Evolutionary conservation across 2,329 filamentous ascomycete species (phyloP).

Genomic region (Pseudocercospora ulei): DNA sequence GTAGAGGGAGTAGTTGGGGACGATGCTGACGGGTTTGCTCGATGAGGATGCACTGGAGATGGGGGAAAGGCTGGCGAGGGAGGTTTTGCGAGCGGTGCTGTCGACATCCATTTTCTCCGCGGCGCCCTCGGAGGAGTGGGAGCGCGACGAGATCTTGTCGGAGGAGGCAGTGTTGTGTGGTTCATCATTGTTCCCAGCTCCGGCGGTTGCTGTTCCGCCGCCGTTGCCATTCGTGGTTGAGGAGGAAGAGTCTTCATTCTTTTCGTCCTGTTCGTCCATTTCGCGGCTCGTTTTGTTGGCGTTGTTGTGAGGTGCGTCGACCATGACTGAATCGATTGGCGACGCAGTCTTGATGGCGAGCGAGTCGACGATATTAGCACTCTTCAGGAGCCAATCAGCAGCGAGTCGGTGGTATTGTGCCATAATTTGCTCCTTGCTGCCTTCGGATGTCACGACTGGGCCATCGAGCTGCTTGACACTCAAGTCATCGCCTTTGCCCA

Average conservation of each 20-base stretch:
- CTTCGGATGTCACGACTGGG: conserved; percentile 37
- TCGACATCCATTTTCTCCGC: conserved; percentile 24
- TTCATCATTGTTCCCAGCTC: not conserved
- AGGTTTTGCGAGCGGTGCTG: conserved; percentile 13
- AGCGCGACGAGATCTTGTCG: conserved; percentile 17
- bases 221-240: too few species aligned
- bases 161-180: conserved; percentile 8
- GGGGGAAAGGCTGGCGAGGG: conserved; percentile 14
- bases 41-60: conserved; percentile 14
- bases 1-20: conserved; percentile 71
- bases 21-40: conserved; percentile 58
- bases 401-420: conserved; percentile 52
- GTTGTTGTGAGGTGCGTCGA: too few species aligned
- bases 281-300: conserved; percentile 14
- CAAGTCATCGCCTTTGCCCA: conserved; percentile 47
- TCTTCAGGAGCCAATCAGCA: conserved; percentile 62
- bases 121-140: conserved; percentile 10
- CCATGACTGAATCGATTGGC: conserved; percentile 23
- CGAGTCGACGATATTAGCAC: conserved; percentile 54
- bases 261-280: conserved; percentile 27
- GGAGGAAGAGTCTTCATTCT: conserved; percentile 18
- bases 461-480: conserved; percentile 44
- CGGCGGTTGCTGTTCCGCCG: conserved; percentile 10
- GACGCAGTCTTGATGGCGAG: conserved; percentile 18
- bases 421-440: conserved; percentile 31